Base-by-base conservation (phyloP, 2,329 filamentous ascomycete genomes). In the Cryphonectria parasitica region DNA sequence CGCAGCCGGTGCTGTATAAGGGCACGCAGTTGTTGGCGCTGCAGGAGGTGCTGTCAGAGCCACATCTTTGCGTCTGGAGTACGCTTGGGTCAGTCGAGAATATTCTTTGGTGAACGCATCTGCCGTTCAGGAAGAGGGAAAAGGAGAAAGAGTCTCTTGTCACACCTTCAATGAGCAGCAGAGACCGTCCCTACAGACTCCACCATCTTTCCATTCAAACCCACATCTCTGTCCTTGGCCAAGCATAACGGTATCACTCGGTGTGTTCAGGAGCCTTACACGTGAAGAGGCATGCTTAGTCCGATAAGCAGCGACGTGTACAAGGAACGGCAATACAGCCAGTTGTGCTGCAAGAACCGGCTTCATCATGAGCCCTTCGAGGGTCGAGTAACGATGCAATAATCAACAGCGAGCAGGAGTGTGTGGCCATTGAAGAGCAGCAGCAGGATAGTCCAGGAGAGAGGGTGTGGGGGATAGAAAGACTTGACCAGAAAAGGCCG, bases 1-100 rank as follows among this genome's bases (percentile, higher is more conserved):
- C 4, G 34, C 70, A 71, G 31, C 70, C 70, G 39, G 70, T 69
- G 49, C 70, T 71, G 64, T 64, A 71, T 3, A 25, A 13, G 5
- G 63, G 67, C 25, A 64, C 28, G 22, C 70, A 71, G n/a, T 39
- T 28, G 28, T 36, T 39, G 17, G 63, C 34, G 22, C 70, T 45
- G 15, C 70, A 71, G 17, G 67, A 69, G 3, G 22, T 11, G 17
- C 34, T 49, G 41, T 54, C 63, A 31, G 67, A 71, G 43, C 58
- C 60, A 43, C 70, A 71, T 22, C 8, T 17, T 39, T 25, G 39
- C 5, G 39, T 45, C 65, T 67, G 39, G 34, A 3, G 25, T 3
- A n/a, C 3, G 25, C 3, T 10, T 49, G 22, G 22, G 45, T 61
- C 19, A 36, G 43, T 60, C 54, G 7, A 25, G 3, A 41, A 7